Evolutionary conservation across 2,329 filamentous ascomycete species (phyloP), one percentile per base, ranked within the genome.

Genomic region (Penicillium janthinellum): DNA sequence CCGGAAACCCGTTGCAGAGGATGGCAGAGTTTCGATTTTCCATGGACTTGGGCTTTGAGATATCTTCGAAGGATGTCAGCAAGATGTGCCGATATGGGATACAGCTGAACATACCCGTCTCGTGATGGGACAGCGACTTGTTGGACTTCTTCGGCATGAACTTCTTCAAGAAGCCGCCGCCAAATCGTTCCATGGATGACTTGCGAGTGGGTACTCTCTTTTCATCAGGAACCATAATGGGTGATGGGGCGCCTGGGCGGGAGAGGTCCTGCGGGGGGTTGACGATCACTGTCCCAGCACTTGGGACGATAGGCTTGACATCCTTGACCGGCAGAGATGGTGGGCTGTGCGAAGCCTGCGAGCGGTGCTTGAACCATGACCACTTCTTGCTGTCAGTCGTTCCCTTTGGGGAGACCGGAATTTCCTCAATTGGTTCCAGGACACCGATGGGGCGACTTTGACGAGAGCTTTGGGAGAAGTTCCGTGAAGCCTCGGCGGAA

Each of bases 71-170:
- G 20, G 6, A 25, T 47, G 56, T 60, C 57, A 48, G 58, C 52
- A 4, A 34, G 12, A 34, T 49, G 20, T 54, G 49, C 17, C 37
- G n/a, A 5, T 38, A 7, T 2, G 50, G 51, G 22, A 54, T 6
- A 11, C 31, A 20, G 17, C 54, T n/a, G 22, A 42, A 72, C 77
- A 72, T 69, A 83, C 81, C 73, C 58, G 75, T 63, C 39, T 71
- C 68, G 57, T 73, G 62, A 20, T 75, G 62, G 61, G 64, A 60
- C 2, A 57, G 57, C 49, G 59, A 61, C 58, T 77, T 79, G 47
- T 74, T 78, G 38, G 78, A 73, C 53, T 76, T 73, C 64, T 81
- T 83, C 66, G 80, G 83, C 45, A 82, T 78, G 54, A 87, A 81
- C 54, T 83, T 79, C 60, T 81, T 83, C 45, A 84, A 75, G 59